These are phyloP conservation scores for Linnemannia exigua DNA, from an alignment of 192 early-diverging fungal species.

Conservation along the genomic window DNA sequence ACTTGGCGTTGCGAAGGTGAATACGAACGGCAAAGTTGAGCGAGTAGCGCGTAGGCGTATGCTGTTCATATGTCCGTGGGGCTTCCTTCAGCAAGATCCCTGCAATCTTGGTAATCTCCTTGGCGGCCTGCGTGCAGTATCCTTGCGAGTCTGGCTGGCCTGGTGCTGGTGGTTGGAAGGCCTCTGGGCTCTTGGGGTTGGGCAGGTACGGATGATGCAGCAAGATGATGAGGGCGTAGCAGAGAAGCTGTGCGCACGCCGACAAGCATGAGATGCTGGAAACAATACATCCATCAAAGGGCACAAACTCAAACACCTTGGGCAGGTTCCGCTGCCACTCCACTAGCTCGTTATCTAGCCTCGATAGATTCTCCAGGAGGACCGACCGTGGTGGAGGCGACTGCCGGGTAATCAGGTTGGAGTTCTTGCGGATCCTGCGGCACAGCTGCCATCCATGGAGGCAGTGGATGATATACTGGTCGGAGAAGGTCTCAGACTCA, in stretches of 20 bases:
- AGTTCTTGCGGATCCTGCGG: conserved; percentile 45
- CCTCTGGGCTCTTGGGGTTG: conserved; percentile 51
- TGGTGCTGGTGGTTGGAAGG: conserved; percentile 26
- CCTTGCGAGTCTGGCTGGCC: conserved; percentile 45
- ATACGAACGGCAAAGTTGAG: conserved; percentile 54
- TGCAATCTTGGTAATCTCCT: conserved; percentile 51
- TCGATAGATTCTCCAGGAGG: conserved; percentile 35
- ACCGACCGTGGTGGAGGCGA: conserved; percentile 26
- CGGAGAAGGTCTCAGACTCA: conserved; percentile 41
- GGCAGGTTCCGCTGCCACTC: conserved; percentile 48
- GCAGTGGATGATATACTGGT: conserved; percentile 52
- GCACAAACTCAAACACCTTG: conserved; percentile 31
- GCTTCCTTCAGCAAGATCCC: conserved; percentile 44
- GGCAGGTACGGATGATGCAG: conserved; percentile 51
- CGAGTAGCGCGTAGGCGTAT: conserved; percentile 43
- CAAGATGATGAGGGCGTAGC: conserved; percentile 52
- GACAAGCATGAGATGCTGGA: conserved; percentile 29
- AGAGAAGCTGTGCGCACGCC: conserved; percentile 44
- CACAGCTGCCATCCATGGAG: conserved; percentile 48
- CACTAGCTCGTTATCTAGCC: conserved; percentile 45
- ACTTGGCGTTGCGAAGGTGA: conserved; percentile 50
- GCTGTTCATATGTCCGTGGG: conserved; percentile 41
- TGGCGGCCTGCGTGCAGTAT: conserved; percentile 52
- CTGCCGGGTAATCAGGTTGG: conserved; percentile 30
- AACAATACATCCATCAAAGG: conserved; percentile 31